Evolutionary conservation across 129 eudicot species (phyloP).

Genomic region (Chrysanthemum seticuspe): DNA sequence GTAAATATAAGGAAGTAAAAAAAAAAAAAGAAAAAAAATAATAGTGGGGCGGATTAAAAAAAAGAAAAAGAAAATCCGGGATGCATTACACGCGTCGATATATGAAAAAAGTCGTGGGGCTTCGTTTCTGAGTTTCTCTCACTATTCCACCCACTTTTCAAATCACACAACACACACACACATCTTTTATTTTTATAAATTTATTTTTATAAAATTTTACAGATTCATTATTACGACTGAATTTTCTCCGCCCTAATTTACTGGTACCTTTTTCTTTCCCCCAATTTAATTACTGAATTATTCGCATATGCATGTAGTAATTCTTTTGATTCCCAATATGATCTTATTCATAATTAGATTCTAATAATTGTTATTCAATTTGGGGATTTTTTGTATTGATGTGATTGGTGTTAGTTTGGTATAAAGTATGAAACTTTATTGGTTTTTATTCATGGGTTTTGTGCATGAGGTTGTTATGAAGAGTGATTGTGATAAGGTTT

Average conservation of each 20-base stretch:
- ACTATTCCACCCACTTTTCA: slow-evolving; percentile 27
- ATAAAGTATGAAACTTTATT: not conserved
- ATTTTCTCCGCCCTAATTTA: too few species aligned
- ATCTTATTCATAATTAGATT: not conserved
- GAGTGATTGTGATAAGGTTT: too few species aligned
- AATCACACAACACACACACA: slow-evolving; percentile 16
- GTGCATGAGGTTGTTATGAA: too few species aligned
- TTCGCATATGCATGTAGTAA: slow-evolving; percentile 4
- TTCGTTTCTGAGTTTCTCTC: slow-evolving; percentile 2
- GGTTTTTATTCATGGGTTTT: not conserved
- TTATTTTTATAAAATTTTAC: too few species aligned
- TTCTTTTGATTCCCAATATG: not conserved
- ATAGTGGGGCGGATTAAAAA: slow-evolving; percentile 13
- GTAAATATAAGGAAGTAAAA: too few species aligned
- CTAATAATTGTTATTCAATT: not conserved
- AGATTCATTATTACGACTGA: too few species aligned
- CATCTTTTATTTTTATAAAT: not conserved
- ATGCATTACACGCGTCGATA: slow-evolving; percentile 35
- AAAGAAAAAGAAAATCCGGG: not conserved
- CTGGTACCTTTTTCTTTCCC: too few species aligned
- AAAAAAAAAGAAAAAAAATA: too few species aligned
- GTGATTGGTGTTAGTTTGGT: not conserved
- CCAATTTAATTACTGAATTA: not conserved
- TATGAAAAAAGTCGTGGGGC: slow-evolving; percentile 34
- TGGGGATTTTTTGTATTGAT: not conserved